These are phyloP conservation scores for Solanum bulbocastanum DNA, from an alignment of 257 asterid species.

Conservation along the genomic window DNA sequence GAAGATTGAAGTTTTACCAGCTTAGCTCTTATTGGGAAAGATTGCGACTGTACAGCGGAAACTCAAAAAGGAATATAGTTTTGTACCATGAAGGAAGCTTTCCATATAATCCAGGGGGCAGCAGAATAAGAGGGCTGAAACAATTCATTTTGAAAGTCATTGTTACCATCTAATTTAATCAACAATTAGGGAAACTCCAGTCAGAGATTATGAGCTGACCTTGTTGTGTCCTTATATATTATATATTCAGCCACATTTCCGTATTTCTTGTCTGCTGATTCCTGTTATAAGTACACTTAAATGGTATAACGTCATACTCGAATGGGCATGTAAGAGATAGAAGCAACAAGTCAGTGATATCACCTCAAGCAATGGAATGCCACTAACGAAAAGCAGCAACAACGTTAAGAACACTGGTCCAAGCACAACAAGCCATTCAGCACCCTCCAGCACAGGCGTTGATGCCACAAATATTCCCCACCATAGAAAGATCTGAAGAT, in stretches of 20 bases:
- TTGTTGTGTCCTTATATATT: slow-evolving; percentile 62
- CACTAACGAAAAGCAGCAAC: slow-evolving; percentile 81
- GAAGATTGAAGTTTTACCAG: slow-evolving; percentile 41
- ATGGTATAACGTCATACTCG: neutral
- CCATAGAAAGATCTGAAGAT: slow-evolving; percentile 74
- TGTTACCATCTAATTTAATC: neutral
- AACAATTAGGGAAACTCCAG: neutral
- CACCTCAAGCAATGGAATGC: slow-evolving; percentile 92
- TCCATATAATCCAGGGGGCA: slow-evolving; percentile 71
- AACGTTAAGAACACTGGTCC: slow-evolving; percentile 79
- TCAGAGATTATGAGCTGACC: slow-evolving; percentile 29
- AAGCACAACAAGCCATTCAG: slow-evolving; percentile 83
- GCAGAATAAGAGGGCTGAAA: slow-evolving; percentile 79
- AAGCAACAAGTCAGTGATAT: neutral
- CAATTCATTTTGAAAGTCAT: neutral
- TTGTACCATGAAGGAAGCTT: slow-evolving; percentile 66
- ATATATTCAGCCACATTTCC: slow-evolving; percentile 57
- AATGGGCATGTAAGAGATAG: neutral
- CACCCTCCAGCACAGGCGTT: slow-evolving; percentile 64
- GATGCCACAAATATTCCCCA: slow-evolving; percentile 98
- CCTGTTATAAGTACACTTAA: slow-evolving; percentile 42
- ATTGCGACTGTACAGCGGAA: slow-evolving; percentile 72
- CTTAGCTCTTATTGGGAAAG: slow-evolving; percentile 38
- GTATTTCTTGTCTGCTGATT: slow-evolving; percentile 76
- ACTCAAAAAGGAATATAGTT: slow-evolving; percentile 62